Percentiles rank a stretch among this genome's conserved stretches.
Conservation (phyloP, 495 filamentous ascomycete species). For the Neurospora africana region DNA sequence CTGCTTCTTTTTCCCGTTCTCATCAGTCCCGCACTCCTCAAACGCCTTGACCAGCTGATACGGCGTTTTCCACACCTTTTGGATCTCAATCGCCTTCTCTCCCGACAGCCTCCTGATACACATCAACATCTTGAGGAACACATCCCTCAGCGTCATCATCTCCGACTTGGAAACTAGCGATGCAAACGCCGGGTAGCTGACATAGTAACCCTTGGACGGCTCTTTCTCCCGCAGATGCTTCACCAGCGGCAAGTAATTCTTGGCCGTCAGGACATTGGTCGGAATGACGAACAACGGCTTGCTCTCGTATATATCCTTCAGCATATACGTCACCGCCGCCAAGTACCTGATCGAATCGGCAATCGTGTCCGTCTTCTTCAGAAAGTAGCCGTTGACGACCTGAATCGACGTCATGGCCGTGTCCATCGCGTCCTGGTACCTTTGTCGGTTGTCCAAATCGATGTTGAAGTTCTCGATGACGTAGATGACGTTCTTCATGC, state of each 20-base stretch:
- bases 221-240: conserved; percentile 39
- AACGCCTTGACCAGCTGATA: conserved; percentile 58
- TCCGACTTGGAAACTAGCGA: conserved; percentile 66
- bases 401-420: conserved; percentile 72
- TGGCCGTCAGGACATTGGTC: conserved; percentile 51
- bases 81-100: conserved; percentile 75
- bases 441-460: conserved; percentile 34
- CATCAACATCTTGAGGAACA: conserved; percentile 85
- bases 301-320: conserved; percentile 55
- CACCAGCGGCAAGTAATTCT: conserved; percentile 60
- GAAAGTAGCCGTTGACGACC: conserved; percentile 72
- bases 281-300: conserved; percentile 50
- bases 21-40: conserved; percentile 36
- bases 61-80: conserved; percentile 64
- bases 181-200: conserved; percentile 64
- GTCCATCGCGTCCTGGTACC: conserved; percentile 54
- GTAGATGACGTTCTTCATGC: conserved; percentile 67
- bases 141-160: conserved; percentile 58
- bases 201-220: conserved; percentile 44
- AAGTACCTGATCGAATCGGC: conserved; percentile 78
- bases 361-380: conserved; percentile 65
- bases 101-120: conserved; percentile 66
- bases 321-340: conserved; percentile 58
- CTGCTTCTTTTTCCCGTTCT: conserved; percentile 39
- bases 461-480: conserved; percentile 65